These are phyloP conservation scores for Jackrogersella minutella DNA, from an alignment of 495 filamentous ascomycete genomes.

Conservation along the genomic window DNA sequence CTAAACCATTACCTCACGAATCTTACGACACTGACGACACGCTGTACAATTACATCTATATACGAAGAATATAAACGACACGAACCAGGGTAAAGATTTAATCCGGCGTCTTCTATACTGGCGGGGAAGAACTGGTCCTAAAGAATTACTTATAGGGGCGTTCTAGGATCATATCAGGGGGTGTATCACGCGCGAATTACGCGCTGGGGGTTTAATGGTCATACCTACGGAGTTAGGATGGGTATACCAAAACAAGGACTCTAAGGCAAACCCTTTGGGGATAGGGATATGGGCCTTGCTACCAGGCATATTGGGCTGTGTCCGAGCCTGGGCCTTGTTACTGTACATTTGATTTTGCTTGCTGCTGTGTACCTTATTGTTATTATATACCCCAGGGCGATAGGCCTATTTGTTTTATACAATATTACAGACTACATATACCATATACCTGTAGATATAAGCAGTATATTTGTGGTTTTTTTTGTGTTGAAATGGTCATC, in stretches of 20 bases:
- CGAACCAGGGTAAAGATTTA: slow-evolving; percentile 9
- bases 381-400: slow-evolving; percentile 29
- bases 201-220: slow-evolving; percentile 3
- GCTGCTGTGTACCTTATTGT: slow-evolving; percentile 11
- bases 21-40: slow-evolving; percentile 34
- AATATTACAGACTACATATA: slow-evolving; percentile 14
- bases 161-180: slow-evolving; percentile 21
- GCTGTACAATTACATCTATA: slow-evolving; percentile 36
- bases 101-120: slow-evolving; percentile 27
- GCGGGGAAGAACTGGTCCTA: background rate
- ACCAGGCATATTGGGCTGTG: background rate
- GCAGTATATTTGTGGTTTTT: background rate
- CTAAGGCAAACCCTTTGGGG: background rate
- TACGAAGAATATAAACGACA: slow-evolving; percentile 26
- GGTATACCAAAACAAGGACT: slow-evolving; percentile 24
- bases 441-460: slow-evolving; percentile 9
- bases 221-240: slow-evolving; percentile 20
- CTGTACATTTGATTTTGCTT: background rate
- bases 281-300: slow-evolving; percentile 2
- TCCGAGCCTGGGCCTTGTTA: slow-evolving; percentile 1
- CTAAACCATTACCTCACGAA: slow-evolving; percentile 15
- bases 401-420: slow-evolving; percentile 4
- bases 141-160: slow-evolving; percentile 24
- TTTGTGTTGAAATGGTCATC: too few relatives aligned
- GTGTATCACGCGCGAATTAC: background rate